Evolutionary conservation across 163 green algal genomes (phyloP).

Genomic region (Chlorella variabilis): DNA sequence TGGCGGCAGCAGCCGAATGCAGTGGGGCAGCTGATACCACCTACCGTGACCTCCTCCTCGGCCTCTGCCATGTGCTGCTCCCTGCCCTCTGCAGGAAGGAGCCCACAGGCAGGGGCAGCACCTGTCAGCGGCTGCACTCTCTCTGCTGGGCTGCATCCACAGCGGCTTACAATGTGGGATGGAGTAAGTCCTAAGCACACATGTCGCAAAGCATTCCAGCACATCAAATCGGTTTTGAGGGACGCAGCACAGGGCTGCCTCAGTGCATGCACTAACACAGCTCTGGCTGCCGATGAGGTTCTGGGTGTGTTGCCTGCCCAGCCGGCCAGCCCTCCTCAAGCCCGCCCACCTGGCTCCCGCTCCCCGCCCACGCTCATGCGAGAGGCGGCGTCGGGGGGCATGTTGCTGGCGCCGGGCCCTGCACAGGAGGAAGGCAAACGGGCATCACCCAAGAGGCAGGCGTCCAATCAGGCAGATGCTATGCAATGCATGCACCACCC

Average conservation of each 20-base stretch:
- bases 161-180: too few species aligned
- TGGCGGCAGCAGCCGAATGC: too few species aligned
- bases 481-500: too few species aligned
- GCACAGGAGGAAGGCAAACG: not conserved
- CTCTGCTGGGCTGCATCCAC: too few species aligned
- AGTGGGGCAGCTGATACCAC: not conserved
- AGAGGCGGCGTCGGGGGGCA: not conserved
- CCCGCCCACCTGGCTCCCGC: not conserved
- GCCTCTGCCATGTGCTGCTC: not conserved
- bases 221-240: too few species aligned
- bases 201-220: too few species aligned
- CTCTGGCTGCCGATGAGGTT: too few species aligned
- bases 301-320: too few species aligned
- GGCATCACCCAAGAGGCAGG: not conserved
- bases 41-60: not conserved
- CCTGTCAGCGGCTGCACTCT: not conserved
- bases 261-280: too few species aligned
- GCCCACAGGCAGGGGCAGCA: not conserved
- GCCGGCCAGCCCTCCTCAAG: not conserved
- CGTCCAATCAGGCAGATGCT: not conserved
- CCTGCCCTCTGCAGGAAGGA: not conserved
- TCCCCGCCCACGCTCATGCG: not conserved
- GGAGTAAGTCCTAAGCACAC: too few species aligned
- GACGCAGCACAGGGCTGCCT: too few species aligned
- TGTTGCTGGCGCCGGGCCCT: slow-evolving; percentile 3